A percentile compares a stretch with the other conserved stretches of the same genome.
phyloP scores from a whole-genome alignment of 306 rosid genomes.

The Cucumis hystrix region DNA sequence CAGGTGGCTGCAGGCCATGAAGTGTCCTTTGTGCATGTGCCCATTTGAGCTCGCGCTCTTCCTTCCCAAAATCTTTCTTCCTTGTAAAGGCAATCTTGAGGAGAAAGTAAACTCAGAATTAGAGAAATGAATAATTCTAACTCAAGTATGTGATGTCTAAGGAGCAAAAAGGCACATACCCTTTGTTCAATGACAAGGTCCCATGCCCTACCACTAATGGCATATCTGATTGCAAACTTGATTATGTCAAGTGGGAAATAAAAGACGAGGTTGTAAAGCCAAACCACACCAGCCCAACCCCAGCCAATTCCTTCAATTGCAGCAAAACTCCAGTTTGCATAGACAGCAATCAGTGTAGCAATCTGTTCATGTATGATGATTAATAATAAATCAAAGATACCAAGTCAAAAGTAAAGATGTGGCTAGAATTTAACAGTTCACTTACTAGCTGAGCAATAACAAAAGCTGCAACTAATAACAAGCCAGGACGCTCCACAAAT shows the following conservation, averaged over 20 bases:
- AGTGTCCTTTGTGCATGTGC: conserved; percentile 79
- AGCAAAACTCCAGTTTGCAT: conserved; percentile 67
- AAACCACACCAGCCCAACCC: conserved; percentile 88
- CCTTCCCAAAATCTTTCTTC: conserved; percentile 67
- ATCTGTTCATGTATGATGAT: conserved; percentile 27
- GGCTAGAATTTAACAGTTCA: not conserved
- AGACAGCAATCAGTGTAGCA: conserved; percentile 71
- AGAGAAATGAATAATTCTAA: not conserved
- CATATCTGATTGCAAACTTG: conserved; percentile 57
- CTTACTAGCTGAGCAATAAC: conserved; percentile 70
- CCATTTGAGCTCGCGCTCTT: conserved; percentile 76
- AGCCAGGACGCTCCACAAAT: conserved; percentile 60
- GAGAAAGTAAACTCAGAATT: conserved; percentile 7
- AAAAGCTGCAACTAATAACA: conserved; percentile 52
- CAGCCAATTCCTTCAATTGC: conserved; percentile 75
- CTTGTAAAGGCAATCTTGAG: conserved; percentile 66
- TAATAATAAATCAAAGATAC: conserved; percentile 1
- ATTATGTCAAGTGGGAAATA: conserved; percentile 66
- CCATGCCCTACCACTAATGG: conserved; percentile 78
- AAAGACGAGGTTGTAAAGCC: conserved; percentile 71
- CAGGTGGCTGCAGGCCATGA: conserved; percentile 78
- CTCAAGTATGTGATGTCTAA: not conserved
- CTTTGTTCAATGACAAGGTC: conserved; percentile 72
- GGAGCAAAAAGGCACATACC: conserved; percentile 30
- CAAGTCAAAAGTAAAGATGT: not conserved